Evolutionary conservation across 2,329 filamentous ascomycete genomes (phyloP).

Genomic region (Acarospora socialis): DNA sequence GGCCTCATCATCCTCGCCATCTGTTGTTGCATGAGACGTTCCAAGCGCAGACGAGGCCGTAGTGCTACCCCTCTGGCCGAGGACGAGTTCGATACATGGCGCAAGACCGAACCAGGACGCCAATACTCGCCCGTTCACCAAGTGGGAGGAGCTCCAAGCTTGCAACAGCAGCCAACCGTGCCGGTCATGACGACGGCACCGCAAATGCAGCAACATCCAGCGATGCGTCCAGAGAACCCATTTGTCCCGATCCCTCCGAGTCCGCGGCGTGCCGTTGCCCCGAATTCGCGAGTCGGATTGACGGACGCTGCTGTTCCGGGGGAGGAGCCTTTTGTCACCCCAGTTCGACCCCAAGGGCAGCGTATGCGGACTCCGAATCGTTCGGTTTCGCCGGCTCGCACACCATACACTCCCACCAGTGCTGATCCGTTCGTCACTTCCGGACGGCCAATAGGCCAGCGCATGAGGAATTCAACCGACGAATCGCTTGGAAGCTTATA

Average conservation of each 20-base stretch:
- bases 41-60: slow-evolving; percentile 8
- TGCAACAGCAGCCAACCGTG: slow-evolving; percentile 11
- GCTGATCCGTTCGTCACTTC: too few species aligned
- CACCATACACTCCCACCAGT: too few species aligned
- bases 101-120: slow-evolving; percentile 9
- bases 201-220: slow-evolving; percentile 10
- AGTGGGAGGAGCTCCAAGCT: slow-evolving; percentile 4
- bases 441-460: too few species aligned
- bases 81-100: slow-evolving; percentile 8
- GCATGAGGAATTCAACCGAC: too few species aligned
- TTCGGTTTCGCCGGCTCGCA: not conserved
- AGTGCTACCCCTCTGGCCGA: slow-evolving; percentile 6
- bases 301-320: slow-evolving; percentile 8
- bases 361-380: not conserved
- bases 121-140: slow-evolving; percentile 2
- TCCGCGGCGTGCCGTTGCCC: slow-evolving; percentile 9
- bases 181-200: slow-evolving; percentile 11
- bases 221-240: slow-evolving; percentile 11
- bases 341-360: not conserved
- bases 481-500: too few species aligned
- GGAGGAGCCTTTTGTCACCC: slow-evolving; percentile 3
- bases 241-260: slow-evolving; percentile 12
- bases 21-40: slow-evolving; percentile 12
- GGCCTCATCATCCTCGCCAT: slow-evolving; percentile 7
- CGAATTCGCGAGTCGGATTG: slow-evolving; percentile 8